Evolutionary conservation across 2,329 filamentous ascomycete genomes (phyloP), one percentile per base, ranked within the genome.

Genomic region (Purpureocillium lavendulum): DNA sequence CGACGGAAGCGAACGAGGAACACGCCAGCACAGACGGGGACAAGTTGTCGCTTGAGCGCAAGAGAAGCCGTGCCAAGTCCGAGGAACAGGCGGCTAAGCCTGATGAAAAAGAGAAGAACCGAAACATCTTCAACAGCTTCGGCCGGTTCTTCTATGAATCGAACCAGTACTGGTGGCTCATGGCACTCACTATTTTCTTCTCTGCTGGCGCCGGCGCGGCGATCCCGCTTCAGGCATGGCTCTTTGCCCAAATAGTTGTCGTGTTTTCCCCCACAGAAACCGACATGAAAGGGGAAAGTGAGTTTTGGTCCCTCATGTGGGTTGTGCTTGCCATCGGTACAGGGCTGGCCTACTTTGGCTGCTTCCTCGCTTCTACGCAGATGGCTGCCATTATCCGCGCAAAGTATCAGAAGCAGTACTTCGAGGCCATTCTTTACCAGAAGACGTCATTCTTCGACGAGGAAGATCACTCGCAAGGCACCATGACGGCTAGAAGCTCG

Each of bases 241-340:
- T 80, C 3, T 76, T 79, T 42, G 73, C 69, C 4, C 64, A 71
- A 42, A 59, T 77, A 33, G 64, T 80, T 30, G 54, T 64, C 7
- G 61, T 73, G 10, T 79, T 78, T 49, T 56, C 65, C n/a, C 53
- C 57, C 9, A 35, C 46, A 5, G 39, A 41, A 1, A 48, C 38
- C 1, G 47, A 59, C 40, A 58, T 65, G 35, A 49, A 56, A 32
- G 56, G 61, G 2, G 60, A 67, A 31, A 69, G 68, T 26, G 66
- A 73, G 37, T 82, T 82, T 54, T 84, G 76, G 75, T 70, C 77
- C 0, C 65, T 80, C 43, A 83, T 84, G 75, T 84, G 79, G 64
- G 65, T 76, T 15, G 57, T 77, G 0, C 60, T 82, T 21, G 79
- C 78, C 2, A 62, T 72, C 4, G 69, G 59, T 9, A 58, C 70